Evolutionary conservation across 2,329 filamentous ascomycete species (phyloP).

Genomic region (Colletotrichum tamarilloi): DNA sequence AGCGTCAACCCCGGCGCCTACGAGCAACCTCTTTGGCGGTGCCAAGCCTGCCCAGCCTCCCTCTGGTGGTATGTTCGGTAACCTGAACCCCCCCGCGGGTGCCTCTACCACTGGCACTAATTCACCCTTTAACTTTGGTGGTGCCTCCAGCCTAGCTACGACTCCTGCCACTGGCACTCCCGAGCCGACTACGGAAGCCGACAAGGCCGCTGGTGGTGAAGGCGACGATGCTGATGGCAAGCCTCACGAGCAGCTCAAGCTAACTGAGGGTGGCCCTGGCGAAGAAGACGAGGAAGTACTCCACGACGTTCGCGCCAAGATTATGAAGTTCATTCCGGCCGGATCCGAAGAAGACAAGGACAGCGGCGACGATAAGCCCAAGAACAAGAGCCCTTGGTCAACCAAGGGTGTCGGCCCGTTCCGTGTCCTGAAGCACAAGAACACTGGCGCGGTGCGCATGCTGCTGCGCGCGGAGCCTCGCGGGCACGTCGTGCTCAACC

Average conservation of each 20-base stretch:
- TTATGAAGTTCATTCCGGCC: conserved; percentile 67
- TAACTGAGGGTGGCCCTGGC: conserved; percentile 73
- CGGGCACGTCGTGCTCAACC: conserved; percentile 80
- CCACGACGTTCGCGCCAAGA: conserved; percentile 78
- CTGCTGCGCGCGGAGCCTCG: conserved; percentile 80
- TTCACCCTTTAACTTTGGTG: conserved; percentile 67
- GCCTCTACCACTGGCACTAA: conserved; percentile 60
- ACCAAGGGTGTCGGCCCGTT: conserved; percentile 78
- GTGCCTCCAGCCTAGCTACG: conserved; percentile 70
- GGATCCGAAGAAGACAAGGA: conserved; percentile 57
- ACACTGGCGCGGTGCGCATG: conserved; percentile 73
- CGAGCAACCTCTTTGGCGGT: conserved; percentile 35
- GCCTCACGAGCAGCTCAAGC: conserved; percentile 75
- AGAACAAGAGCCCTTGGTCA: conserved; percentile 71
- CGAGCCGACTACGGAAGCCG: conserved; percentile 60
- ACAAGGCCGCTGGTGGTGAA: conserved; percentile 41
- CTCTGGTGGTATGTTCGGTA: conserved; percentile 46
- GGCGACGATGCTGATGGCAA: conserved; percentile 64
- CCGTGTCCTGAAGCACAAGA: conserved; percentile 79
- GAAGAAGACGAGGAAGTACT: conserved; percentile 79
- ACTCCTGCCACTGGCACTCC: conserved; percentile 70
- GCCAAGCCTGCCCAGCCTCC: conserved; percentile 37
- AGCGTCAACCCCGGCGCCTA: conserved; percentile 23
- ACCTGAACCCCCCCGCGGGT: conserved; percentile 55
- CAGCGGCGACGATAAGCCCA: conserved; percentile 53